These are phyloP conservation scores for Pseudogymnoascus sp. DNA, from an alignment of 2,329 filamentous ascomycete genomes.

Conservation along the genomic window DNA sequence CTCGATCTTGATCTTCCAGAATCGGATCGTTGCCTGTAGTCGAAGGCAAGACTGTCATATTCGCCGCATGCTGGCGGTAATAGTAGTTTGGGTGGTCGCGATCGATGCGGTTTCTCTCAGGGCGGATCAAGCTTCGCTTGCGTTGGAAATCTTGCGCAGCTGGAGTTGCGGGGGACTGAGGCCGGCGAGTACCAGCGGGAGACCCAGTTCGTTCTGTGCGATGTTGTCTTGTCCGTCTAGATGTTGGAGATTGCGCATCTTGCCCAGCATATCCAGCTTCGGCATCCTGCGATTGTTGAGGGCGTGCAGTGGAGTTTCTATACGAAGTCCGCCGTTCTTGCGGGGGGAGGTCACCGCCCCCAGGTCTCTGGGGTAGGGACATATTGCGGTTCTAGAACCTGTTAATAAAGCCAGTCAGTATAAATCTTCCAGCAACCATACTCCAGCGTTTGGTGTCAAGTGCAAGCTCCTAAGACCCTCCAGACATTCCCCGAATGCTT, in stretches of 20 bases:
- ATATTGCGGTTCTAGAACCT: constrained; percentile 28
- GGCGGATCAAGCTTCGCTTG: constrained; percentile 82
- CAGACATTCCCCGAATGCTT: not conserved
- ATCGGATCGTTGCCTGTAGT: constrained; percentile 88
- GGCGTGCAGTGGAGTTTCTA: constrained; percentile 59
- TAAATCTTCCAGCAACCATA: not conserved
- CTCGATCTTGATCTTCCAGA: constrained; percentile 66
- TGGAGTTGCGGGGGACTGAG: constrained; percentile 20
- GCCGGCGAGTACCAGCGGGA: constrained; percentile 26
- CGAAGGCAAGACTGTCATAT: constrained; percentile 84
- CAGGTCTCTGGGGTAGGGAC: constrained; percentile 57
- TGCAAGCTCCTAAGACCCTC: not conserved
- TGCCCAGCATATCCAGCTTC: constrained; percentile 45
- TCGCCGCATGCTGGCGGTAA: constrained; percentile 88
- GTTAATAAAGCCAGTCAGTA: not conserved
- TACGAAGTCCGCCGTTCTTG: constrained; percentile 56
- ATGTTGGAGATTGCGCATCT: constrained; percentile 11
- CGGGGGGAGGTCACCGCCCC: constrained; percentile 46
- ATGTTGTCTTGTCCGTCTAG: constrained; percentile 8
- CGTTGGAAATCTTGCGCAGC: constrained; percentile 40
- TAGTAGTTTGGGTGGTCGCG: constrained; percentile 89
- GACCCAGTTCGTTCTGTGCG: constrained; percentile 30
- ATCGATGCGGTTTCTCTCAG: constrained; percentile 79
- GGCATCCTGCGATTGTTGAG: constrained; percentile 57
- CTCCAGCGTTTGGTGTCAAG: not conserved